Conservation (phyloP, 148 eudicot genomes). For the Rhododendron mucronatum region DNA sequence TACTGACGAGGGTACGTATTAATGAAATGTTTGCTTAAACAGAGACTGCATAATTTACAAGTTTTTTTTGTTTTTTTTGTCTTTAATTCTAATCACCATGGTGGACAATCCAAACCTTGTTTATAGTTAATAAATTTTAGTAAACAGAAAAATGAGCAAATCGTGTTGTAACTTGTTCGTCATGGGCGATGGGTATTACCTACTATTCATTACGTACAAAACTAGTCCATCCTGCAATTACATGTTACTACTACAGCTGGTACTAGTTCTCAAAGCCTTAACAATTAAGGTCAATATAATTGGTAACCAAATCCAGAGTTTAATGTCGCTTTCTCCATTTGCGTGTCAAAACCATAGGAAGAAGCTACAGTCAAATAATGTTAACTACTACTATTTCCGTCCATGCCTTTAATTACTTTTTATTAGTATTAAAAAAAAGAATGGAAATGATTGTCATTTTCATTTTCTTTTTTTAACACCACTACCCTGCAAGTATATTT, state of each 20-base stretch:
- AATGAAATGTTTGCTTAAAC: not conserved
- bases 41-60: not conserved
- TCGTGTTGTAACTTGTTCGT: not conserved
- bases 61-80: not conserved
- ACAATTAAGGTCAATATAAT: not conserved
- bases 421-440: no score
- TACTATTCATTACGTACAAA: not conserved
- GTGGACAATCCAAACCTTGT: not conserved
- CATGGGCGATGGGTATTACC: not conserved
- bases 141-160: not conserved
- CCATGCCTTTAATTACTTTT: not conserved
- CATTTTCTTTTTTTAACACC: no score
- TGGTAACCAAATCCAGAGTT: not conserved
- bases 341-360: not conserved
- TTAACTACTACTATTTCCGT: not conserved
- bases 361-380: not conserved
- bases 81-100: not conserved
- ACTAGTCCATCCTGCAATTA: not conserved
- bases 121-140: no score
- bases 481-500: no score
- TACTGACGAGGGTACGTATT: not conserved
- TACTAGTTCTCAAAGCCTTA: not conserved
- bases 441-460: no score
- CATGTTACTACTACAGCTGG: not conserved
- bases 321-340: slow-evolving; percentile 1